Evolutionary conservation across 2,329 filamentous ascomycete species (phyloP), one percentile per base, ranked within the genome.

Genomic region (Xylaria sp.): DNA sequence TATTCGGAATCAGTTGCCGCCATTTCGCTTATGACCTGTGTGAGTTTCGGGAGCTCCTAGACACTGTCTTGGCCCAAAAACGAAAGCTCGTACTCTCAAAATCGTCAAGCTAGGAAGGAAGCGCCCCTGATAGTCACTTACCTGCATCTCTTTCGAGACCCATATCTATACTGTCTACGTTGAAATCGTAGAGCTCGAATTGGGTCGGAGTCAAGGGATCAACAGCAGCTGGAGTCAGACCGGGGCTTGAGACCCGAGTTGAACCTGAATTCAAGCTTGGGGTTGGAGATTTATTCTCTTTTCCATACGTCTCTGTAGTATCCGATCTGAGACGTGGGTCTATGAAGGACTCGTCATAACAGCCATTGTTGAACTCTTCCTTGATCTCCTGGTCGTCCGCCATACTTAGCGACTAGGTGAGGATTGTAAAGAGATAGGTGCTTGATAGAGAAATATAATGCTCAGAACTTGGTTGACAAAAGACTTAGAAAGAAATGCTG

Each of bases 291-390:
- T 58, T 5, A 46, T 31, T 46, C 26, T 54, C 15, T 28, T 38
- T 48, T 33, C 5, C 20, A 20, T 10, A 15, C 9, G 40, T 51
- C 38, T 63, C 36, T 42, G 23, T 13, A 11, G 17, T 9, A 11
- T 42, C 40, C 10, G 59, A 44, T 31, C 59, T 63, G 9, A 69
- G 67, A 56, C 59, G 63, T 31, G 67, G 67, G 54, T 69, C 67
- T 7, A 66, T 13, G 23, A 66, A 6, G 28, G 48, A 63, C 40
- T 67, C 71, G 73, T 48, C 71, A 40, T 9, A 75, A 64, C 3
- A 63, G 33, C 9, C 60, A 49, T 70, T 44, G 15, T 74, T 67
- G 17, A 53, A 6, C 36, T 42, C 46, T 3, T 46, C 17, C 6
- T 53, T 33, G 15, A 13, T n/a, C 33, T 54, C 51, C 40, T 38